A percentile compares a stretch with the other conserved stretches of the same genome.
Evolutionary conservation across 2,329 filamentous ascomycete species (phyloP).

Genomic region (Coniochaeta sp.): DNA sequence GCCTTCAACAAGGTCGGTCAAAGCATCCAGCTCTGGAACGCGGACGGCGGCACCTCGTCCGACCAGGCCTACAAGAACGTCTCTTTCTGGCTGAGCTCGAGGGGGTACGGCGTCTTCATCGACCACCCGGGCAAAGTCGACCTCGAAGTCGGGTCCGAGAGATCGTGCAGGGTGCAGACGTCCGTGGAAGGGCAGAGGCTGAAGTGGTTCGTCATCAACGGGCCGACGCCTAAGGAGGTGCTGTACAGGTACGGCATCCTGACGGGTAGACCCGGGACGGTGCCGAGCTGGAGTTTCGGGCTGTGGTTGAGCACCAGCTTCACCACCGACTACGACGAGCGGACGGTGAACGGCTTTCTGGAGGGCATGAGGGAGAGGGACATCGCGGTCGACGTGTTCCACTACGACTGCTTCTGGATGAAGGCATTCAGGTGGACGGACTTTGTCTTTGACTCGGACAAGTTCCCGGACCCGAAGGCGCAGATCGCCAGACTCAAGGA

Average conservation of each 20-base stretch:
- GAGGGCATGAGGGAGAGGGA: conserved; percentile 59
- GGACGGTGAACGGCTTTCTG: conserved; percentile 59
- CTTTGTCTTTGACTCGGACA: conserved; percentile 61
- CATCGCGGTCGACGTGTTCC: conserved; percentile 64
- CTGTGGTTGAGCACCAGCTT: conserved; percentile 73
- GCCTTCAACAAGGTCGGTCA: conserved; percentile 72
- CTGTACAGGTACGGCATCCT: conserved; percentile 58
- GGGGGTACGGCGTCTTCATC: conserved; percentile 72
- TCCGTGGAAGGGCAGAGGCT: conserved; percentile 61
- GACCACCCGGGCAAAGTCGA: conserved; percentile 63
- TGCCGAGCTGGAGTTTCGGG: conserved; percentile 69
- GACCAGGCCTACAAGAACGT: conserved; percentile 69
- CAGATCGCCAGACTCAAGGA: conserved; percentile 59
- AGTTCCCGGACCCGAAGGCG: conserved; percentile 60
- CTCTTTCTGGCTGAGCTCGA: conserved; percentile 61
- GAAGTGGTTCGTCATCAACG: conserved; percentile 69
- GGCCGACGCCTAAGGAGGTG: conserved; percentile 64
- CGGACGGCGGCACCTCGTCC: conserved; percentile 57
- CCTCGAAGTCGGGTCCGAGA: conserved; percentile 66
- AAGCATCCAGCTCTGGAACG: conserved; percentile 56
- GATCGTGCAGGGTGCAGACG: conserved; percentile 63
- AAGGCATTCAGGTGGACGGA: conserved; percentile 69
- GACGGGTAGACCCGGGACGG: conserved; percentile 55
- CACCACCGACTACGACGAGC: conserved; percentile 65
- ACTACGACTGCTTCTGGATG: conserved; percentile 76